These are phyloP conservation scores for Syzygium grande DNA, from an alignment of 345 rosid genomes.

Conservation along the genomic window DNA sequence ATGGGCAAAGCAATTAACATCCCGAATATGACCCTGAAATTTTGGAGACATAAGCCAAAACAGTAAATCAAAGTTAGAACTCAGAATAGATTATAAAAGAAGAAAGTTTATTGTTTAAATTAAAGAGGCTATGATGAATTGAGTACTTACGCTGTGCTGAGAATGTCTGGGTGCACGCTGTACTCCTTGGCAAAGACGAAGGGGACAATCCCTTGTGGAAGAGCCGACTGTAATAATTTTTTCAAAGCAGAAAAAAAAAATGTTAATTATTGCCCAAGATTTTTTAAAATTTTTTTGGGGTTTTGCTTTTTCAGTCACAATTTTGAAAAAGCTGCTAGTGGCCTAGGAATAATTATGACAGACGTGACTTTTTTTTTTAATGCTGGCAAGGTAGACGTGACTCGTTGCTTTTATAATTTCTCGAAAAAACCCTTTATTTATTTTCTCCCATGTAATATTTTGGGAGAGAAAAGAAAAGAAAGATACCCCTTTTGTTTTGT, in stretches of 20 bases:
- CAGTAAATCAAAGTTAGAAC: not conserved
- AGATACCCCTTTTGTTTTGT: not conserved
- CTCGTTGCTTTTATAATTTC: not conserved
- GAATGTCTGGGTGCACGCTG: constrained; percentile 71
- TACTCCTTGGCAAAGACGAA: constrained; percentile 85
- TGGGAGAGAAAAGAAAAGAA: not conserved
- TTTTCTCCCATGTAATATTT: not conserved
- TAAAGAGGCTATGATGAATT: not conserved
- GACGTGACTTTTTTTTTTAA: not conserved
- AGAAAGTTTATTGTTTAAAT: not conserved
- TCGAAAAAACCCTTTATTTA: not conserved
- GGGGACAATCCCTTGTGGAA: constrained; percentile 83
- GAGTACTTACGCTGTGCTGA: constrained; percentile 59
- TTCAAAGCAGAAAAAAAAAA: constrained; percentile 1
- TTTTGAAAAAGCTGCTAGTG: not conserved
- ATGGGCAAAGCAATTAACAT: constrained; percentile 97
- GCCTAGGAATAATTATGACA: not conserved
- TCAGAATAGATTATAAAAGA: not conserved
- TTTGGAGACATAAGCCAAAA: not conserved
- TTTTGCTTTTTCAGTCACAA: not conserved
- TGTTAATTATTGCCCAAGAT: constrained; percentile 6
- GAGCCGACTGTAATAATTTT: constrained; percentile 53
- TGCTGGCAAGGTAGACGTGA: too few species aligned
- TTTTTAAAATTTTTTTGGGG: not conserved
- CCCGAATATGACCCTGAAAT: constrained; percentile 90